phyloP scores from a whole-genome alignment of 495 filamentous ascomycete species.

The Saxophila tyrrhenica region DNA sequence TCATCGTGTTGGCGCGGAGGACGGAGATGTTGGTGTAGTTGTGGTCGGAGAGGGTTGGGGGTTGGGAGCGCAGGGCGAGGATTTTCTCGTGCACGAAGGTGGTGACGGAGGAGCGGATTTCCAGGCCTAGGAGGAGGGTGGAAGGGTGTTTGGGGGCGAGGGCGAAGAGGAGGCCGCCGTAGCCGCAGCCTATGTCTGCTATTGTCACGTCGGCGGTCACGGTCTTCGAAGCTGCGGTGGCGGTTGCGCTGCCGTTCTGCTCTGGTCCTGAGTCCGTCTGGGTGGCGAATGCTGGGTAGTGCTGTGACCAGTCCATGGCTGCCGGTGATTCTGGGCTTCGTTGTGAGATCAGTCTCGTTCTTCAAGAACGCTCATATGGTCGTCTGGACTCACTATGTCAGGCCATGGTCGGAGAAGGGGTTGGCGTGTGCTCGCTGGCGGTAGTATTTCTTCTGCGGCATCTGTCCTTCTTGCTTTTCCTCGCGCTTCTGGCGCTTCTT shows the following conservation, averaged over 20 bases:
- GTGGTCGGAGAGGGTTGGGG: constrained; percentile 23
- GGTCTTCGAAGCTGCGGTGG: neutral
- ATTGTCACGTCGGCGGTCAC: constrained; percentile 61
- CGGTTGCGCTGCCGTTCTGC: neutral
- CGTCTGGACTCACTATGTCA: constrained; percentile 64
- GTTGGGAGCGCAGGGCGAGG: constrained; percentile 61
- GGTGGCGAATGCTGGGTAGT: constrained; percentile 48
- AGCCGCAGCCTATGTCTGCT: constrained; percentile 96
- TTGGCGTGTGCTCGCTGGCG: constrained; percentile 94
- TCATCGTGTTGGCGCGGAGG: constrained; percentile 91
- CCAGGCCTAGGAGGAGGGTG: constrained; percentile 72
- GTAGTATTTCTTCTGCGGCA: constrained; percentile 56
- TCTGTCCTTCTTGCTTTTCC: constrained; percentile 43
- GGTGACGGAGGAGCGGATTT: constrained; percentile 80
- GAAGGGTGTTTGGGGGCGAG: constrained; percentile 71
- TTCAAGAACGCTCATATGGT: neutral
- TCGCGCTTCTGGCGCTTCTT: constrained; percentile 63
- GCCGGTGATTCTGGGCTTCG: constrained; percentile 66
- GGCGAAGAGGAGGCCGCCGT: constrained; percentile 80
- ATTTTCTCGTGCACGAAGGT: constrained; percentile 82
- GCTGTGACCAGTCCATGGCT: constrained; percentile 80
- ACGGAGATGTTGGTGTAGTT: constrained; percentile 76
- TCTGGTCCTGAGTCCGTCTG: neutral
- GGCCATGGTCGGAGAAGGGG: constrained; percentile 84
- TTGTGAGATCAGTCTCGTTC: constrained; percentile 8